Percentiles rank a stretch among this genome's conserved stretches.
Conservation (phyloP, 2,329 filamentous ascomycete genomes). For the Neofusicoccum sp. region DNA sequence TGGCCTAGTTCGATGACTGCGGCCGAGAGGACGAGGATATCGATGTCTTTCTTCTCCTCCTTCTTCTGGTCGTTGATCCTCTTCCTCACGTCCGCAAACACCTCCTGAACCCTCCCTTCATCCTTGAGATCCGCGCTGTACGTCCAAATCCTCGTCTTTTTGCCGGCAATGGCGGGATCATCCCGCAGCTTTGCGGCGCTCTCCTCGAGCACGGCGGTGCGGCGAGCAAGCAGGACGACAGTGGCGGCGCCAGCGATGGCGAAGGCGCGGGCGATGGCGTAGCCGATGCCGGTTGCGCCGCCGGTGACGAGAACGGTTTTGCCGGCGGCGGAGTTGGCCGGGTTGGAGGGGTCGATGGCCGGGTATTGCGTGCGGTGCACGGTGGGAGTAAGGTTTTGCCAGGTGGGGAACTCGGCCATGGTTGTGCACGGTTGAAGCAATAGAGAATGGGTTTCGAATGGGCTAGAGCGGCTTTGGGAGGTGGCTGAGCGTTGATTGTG, state of each 20-base stretch:
- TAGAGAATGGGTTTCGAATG: no score
- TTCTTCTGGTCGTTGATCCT: background rate
- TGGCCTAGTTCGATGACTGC: slow-evolving; percentile 4
- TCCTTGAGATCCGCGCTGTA: background rate
- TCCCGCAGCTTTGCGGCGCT: background rate
- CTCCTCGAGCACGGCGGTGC: slow-evolving; percentile 29
- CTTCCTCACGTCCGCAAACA: slow-evolving; percentile 10
- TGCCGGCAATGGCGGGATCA: background rate
- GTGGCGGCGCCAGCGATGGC: slow-evolving; percentile 38
- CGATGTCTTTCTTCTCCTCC: background rate
- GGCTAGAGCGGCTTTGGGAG: no score
- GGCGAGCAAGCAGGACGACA: slow-evolving; percentile 43
- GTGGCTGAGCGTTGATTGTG: no score
- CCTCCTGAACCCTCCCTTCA: no score
- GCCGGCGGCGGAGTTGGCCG: slow-evolving; percentile 27
- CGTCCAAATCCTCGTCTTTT: slow-evolving; percentile 11
- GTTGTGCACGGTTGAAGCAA: no score
- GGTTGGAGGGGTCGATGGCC: slow-evolving; percentile 25
- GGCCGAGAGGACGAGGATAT: slow-evolving; percentile 20
- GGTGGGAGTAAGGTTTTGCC: no score
- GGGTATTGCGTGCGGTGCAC: slow-evolving; percentile 26
- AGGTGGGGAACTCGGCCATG: no score
- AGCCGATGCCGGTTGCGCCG: slow-evolving; percentile 30
- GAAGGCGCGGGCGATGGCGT: slow-evolving; percentile 30
- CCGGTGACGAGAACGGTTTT: slow-evolving; percentile 33